Evolutionary conservation across 2,329 filamentous ascomycete species (phyloP), one percentile per base, ranked within the genome.

Genomic region (Septoria linicola): DNA sequence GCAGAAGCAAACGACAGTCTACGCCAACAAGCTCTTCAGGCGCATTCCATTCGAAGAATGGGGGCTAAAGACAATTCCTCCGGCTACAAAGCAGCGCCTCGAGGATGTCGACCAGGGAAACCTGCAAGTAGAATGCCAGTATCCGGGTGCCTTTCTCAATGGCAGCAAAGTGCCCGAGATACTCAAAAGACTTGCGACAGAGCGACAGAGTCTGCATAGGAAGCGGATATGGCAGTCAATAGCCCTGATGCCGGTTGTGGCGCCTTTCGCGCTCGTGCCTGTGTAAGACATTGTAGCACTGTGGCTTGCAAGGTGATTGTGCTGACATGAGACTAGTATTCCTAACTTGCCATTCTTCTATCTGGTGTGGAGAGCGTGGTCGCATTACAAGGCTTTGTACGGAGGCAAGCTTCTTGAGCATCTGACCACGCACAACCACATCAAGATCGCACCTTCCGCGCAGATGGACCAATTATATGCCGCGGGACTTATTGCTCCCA

Each of bases 291-390:
- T 23, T 30, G 42, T 30, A 17, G 25, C 21, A 42, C 13, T 31
- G 39, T 43, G 40, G 20, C 37, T 43, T 27, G 25, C 37, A 40
- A 34, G 21, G 20, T 31, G 13, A 46, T 14, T 11, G 21, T 16
- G 53, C 56, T 62, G 56, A 60, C 45, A 7, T 23, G 11, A 27
- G 20, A 10, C 31, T n/a, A 95, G 89, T 56, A 80, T 96, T 57
- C 91, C 92, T 30, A 96, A 99, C 68, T 76, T 99, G 10, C 93
- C 93, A 14, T 97, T 97, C 76, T 97, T 97, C 76, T 99, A 97
- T 70, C 80, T 97, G 34, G 82, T 82, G 14, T 99, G 95, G 74
- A 82, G 93, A 58, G 87, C 89, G 20, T 97, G 88, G 86, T 95
- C 88, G 16, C 89, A 96, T 71, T 95, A 88, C 83, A 82, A 86